phyloP scores from a whole-genome alignment of 1,139 yeast genomes.

The Saccharomyces pastorianus region DNA sequence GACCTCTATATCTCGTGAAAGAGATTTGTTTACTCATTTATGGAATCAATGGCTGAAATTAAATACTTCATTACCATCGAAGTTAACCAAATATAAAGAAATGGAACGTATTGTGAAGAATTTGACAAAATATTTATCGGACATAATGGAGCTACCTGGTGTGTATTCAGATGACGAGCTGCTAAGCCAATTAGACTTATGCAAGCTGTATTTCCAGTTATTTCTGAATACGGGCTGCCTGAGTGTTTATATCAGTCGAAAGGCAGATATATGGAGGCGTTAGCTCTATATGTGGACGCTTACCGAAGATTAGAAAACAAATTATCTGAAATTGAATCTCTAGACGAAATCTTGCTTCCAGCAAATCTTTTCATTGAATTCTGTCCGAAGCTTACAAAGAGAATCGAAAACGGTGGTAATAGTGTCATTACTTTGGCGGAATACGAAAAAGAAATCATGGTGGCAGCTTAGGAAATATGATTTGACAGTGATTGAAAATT shows the following conservation, averaged over 20 bases:
- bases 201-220: conserved; percentile 18
- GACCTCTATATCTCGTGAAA: conserved; percentile 66
- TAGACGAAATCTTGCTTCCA: conserved; percentile 16
- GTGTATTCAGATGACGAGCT: conserved; percentile 78
- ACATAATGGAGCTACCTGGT: conserved; percentile 78
- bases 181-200: conserved; percentile 41
- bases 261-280: conserved; percentile 25
- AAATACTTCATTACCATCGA: conserved; percentile 37
- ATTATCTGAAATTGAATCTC: conserved; percentile 6
- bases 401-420: conserved; percentile 18
- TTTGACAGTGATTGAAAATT: conserved; percentile 43
- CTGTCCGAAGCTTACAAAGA: conserved; percentile 11
- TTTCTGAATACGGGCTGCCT: conserved; percentile 22
- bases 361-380: conserved; percentile 12
- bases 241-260: conserved; percentile 25
- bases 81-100: conserved; percentile 34
- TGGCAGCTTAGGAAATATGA: conserved; percentile 6
- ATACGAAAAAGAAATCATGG: conserved; percentile 19
- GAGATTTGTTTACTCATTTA: conserved; percentile 39
- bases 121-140: conserved; percentile 34
- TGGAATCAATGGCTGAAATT: conserved; percentile 24
- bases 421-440: conserved; percentile 29
- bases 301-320: conserved; percentile 14
- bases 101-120: conserved; percentile 27
- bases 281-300: conserved; percentile 26